Evolutionary conservation across 2,329 filamentous ascomycete species (phyloP).

Genomic region (Cladosporium austrohemisphaericum): DNA sequence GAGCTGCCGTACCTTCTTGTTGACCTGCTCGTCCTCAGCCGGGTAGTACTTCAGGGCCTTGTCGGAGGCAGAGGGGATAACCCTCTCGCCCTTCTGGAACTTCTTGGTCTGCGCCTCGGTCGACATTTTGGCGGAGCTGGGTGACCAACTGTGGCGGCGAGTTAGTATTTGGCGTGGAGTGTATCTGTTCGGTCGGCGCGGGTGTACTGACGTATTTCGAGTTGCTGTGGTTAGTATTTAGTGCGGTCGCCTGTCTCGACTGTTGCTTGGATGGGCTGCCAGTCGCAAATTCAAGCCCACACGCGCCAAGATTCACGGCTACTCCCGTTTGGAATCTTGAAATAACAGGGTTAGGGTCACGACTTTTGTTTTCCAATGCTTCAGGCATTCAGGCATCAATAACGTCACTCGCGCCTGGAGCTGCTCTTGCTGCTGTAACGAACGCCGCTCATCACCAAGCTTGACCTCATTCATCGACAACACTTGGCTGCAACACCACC

Average conservation of each 20-base stretch:
- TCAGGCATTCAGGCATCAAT: no score
- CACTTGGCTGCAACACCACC: background rate
- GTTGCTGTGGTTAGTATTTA: constrained; percentile 8
- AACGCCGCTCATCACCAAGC: constrained; percentile 7
- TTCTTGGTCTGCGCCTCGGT: constrained; percentile 66
- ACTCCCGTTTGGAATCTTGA: no score
- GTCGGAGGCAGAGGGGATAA: constrained; percentile 78
- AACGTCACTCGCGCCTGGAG: no score
- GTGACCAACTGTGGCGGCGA: constrained; percentile 17
- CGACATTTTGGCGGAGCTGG: constrained; percentile 26
- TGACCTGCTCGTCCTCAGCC: constrained; percentile 81
- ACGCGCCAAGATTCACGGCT: no score
- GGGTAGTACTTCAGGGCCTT: constrained; percentile 99
- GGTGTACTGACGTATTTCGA: constrained; percentile 13
- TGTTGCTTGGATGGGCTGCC: no score
- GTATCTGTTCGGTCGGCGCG: constrained; percentile 3
- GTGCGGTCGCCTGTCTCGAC: no score
- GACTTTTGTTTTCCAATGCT: no score
- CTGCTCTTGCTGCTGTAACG: no score
- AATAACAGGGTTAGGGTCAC: no score
- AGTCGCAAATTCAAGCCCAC: no score
- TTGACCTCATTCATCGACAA: background rate
- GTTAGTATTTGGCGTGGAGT: constrained; percentile 4
- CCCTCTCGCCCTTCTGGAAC: constrained; percentile 95
- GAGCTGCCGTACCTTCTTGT: constrained; percentile 77